A percentile compares a stretch with the other conserved stretches of the same genome.
Evolutionary conservation across 495 filamentous ascomycete genomes (phyloP).

Genomic region (Penicilliopsis zonata): DNA sequence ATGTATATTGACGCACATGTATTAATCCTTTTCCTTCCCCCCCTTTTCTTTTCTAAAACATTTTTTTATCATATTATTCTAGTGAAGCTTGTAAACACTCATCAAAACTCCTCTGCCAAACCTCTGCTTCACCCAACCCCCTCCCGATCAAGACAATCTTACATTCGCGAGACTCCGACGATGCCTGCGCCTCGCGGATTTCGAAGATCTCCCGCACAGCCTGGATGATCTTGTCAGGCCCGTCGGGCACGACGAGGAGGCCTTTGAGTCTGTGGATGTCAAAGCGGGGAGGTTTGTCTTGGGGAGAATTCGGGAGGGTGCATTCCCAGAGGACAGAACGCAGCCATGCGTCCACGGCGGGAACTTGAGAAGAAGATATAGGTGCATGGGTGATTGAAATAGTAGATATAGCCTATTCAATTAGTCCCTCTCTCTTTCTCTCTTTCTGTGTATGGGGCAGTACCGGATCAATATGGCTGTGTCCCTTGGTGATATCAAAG

Average conservation of each 20-base stretch:
- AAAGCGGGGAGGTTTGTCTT: constrained; percentile 20
- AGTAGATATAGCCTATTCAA: constrained; percentile 71
- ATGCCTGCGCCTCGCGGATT: constrained; percentile 52
- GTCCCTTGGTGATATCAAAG: constrained; percentile 52
- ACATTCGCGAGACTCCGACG: constrained; percentile 25
- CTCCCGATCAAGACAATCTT: constrained; percentile 78
- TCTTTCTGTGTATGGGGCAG: neutral
- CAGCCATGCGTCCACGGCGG: constrained; percentile 68
- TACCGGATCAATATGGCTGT: constrained; percentile 78
- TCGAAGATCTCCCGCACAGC: constrained; percentile 92
- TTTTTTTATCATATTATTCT: neutral
- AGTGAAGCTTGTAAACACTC: constrained; percentile 12
- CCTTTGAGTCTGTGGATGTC: constrained; percentile 87
- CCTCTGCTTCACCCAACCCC: constrained; percentile 31
- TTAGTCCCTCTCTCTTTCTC: neutral
- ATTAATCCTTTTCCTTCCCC: no score
- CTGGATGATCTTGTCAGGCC: constrained; percentile 64
- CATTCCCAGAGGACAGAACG: constrained; percentile 75
- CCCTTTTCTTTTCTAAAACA: no score
- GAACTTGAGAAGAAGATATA: constrained; percentile 39
- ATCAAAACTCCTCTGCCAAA: constrained; percentile 25
- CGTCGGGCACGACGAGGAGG: constrained; percentile 48
- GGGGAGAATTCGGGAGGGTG: constrained; percentile 35
- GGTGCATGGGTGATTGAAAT: constrained; percentile 51
- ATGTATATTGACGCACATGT: no score